phyloP scores from a whole-genome alignment of 2,329 filamentous ascomycete genomes.

The Reticulascus tulasneorum region DNA sequence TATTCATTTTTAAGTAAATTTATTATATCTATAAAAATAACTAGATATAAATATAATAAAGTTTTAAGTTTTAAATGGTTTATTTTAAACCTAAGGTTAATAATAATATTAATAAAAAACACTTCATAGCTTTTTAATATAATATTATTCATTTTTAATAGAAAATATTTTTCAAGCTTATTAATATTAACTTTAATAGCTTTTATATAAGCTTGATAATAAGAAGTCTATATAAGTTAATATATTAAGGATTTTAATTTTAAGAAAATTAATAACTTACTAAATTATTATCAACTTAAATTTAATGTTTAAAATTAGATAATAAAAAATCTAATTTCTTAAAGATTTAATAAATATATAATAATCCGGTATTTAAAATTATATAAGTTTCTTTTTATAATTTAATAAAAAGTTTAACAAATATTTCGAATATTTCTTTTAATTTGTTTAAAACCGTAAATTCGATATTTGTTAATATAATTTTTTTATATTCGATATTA shows the following conservation, averaged over 20 bases:
- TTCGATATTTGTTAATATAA: no score
- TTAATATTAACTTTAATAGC: background rate
- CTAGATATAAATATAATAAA: background rate
- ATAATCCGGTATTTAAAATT: background rate
- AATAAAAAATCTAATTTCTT: no score
- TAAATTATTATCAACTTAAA: background rate
- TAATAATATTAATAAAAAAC: background rate
- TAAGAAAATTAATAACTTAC: no score
- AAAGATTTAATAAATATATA: no score
- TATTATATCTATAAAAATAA: background rate
- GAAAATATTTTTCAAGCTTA: background rate
- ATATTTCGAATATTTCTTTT: background rate
- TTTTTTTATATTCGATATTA: no score
- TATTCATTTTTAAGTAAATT: background rate
- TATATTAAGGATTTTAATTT: background rate
- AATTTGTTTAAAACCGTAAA: background rate
- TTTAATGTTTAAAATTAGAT: background rate
- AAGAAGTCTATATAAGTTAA: background rate
- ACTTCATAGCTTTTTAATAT: background rate
- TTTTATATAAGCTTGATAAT: background rate
- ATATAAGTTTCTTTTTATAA: no score
- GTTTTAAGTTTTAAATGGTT: background rate
- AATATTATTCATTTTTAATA: background rate
- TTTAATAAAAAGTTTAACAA: background rate
- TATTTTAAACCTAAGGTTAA: background rate